A percentile compares a stretch with the other conserved stretches of the same genome.
These are phyloP conservation scores for Collariella sp. DNA, from an alignment of 495 filamentous ascomycete species.

Conservation along the genomic window DNA sequence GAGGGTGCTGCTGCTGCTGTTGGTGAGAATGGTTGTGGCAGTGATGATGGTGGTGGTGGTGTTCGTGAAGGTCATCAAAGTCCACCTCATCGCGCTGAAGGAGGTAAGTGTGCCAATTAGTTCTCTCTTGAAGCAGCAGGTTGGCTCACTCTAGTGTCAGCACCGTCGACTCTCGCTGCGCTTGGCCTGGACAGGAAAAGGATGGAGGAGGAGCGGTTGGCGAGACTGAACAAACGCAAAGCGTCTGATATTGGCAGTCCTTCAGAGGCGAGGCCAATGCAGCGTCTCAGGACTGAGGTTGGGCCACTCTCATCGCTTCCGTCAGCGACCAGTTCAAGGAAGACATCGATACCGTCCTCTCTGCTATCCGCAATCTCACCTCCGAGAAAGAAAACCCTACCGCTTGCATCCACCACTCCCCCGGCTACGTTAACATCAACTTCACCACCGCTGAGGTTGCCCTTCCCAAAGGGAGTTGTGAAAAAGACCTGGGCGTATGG, in stretches of 20 bases:
- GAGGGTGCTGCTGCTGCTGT: conserved; percentile 11
- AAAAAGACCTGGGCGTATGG: conserved; percentile 72
- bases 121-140: no score
- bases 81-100: not conserved
- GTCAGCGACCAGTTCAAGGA: not conserved
- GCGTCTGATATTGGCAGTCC: conserved; percentile 24
- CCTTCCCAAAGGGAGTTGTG: conserved; percentile 63
- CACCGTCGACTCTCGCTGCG: not conserved
- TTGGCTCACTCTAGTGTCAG: not conserved
- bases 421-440: not conserved
- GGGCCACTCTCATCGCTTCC: no score
- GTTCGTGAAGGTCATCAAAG: no score
- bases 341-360: not conserved
- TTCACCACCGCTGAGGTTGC: conserved; percentile 22
- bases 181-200: conserved; percentile 60
- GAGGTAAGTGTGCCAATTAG: no score
- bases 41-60: not conserved
- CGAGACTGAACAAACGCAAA: conserved; percentile 55
- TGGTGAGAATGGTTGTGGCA: not conserved
- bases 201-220: conserved; percentile 82
- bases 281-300: conserved; percentile 24
- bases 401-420: not conserved
- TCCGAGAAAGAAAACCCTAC: not conserved
- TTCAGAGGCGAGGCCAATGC: conserved; percentile 13
- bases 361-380: not conserved